Evolutionary conservation across 2,329 filamentous ascomycete genomes (phyloP).

Genomic region (Stagonosporopsis tanaceti): DNA sequence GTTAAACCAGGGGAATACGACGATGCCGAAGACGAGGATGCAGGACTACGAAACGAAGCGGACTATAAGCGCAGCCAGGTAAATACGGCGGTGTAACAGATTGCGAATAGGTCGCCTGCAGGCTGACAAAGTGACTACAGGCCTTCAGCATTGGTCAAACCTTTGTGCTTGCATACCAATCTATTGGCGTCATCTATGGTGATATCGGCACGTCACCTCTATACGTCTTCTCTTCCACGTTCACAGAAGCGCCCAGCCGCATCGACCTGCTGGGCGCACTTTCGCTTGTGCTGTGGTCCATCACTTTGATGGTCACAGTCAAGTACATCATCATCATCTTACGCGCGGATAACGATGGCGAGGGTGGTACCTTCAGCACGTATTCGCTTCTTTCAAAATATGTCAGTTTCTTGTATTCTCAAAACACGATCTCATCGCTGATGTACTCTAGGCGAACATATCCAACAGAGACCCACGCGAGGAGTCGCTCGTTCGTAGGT

Average conservation of each 20-base stretch:
- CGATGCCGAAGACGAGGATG: constrained; percentile 41
- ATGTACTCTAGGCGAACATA: constrained; percentile 61
- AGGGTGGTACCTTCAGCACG: constrained; percentile 73
- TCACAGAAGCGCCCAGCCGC: constrained; percentile 59
- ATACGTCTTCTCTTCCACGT: constrained; percentile 75
- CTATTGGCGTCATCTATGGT: constrained; percentile 72
- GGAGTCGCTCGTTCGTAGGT: constrained; percentile 59
- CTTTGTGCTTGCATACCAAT: constrained; percentile 63
- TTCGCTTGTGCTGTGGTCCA: constrained; percentile 73
- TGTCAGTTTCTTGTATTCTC: constrained; percentile 40
- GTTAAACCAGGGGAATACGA: constrained; percentile 17
- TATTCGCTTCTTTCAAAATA: constrained; percentile 69
- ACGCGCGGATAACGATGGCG: constrained; percentile 73
- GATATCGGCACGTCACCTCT: constrained; percentile 74
- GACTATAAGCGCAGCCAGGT: constrained; percentile 46
- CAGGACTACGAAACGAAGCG: constrained; percentile 40
- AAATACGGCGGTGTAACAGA: neutral
- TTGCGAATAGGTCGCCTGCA: neutral
- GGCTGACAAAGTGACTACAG: constrained; percentile 30
- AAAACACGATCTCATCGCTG: neutral
- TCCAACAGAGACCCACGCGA: constrained; percentile 66
- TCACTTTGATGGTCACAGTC: constrained; percentile 73
- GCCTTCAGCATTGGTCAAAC: constrained; percentile 38
- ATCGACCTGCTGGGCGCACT: constrained; percentile 70
- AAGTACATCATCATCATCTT: constrained; percentile 75